Evolutionary conservation across 164 flowering plant species (phyloP).

Genomic region (Piper longum): DNA sequence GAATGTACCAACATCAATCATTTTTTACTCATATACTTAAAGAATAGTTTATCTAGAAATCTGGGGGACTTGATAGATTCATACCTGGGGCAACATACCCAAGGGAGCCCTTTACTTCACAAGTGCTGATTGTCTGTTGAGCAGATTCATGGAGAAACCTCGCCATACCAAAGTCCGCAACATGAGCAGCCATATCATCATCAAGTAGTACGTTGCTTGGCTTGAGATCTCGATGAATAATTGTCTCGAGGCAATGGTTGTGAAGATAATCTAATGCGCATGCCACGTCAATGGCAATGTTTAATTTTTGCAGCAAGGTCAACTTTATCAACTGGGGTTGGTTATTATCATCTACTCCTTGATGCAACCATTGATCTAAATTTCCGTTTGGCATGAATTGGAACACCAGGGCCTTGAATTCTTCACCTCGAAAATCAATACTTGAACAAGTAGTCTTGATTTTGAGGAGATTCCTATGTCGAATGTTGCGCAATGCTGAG

Average conservation of each 20-base stretch:
- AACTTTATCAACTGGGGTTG: background rate
- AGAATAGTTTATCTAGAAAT: too few relatives aligned
- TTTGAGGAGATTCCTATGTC: conserved; percentile 13
- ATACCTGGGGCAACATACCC: conserved; percentile 19
- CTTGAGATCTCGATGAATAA: conserved; percentile 13
- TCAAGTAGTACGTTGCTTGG: conserved; percentile 20
- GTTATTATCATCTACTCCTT: background rate
- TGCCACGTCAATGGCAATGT: conserved; percentile 25
- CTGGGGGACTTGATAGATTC: background rate
- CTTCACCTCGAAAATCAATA: conserved; percentile 9
- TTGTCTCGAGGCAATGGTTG: conserved; percentile 5
- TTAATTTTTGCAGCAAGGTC: conserved; percentile 15
- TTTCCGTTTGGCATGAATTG: conserved; percentile 14
- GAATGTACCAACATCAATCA: too few relatives aligned
- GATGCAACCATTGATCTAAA: conserved; percentile 14
- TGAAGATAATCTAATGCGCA: conserved; percentile 26
- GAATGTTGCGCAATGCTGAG: conserved; percentile 3
- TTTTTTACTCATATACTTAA: too few relatives aligned
- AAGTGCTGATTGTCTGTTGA: background rate
- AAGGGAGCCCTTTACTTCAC: conserved; percentile 8
- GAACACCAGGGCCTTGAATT: conserved; percentile 13
- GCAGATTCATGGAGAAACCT: background rate
- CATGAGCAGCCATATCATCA: conserved; percentile 9
- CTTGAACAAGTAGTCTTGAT: conserved; percentile 9
- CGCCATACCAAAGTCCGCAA: conserved; percentile 13